Evolutionary conservation across 1,284 basidiomycete genomes (phyloP), one percentile per base, ranked within the genome.

Genomic region (Papiliotrema flavescens): DNA sequence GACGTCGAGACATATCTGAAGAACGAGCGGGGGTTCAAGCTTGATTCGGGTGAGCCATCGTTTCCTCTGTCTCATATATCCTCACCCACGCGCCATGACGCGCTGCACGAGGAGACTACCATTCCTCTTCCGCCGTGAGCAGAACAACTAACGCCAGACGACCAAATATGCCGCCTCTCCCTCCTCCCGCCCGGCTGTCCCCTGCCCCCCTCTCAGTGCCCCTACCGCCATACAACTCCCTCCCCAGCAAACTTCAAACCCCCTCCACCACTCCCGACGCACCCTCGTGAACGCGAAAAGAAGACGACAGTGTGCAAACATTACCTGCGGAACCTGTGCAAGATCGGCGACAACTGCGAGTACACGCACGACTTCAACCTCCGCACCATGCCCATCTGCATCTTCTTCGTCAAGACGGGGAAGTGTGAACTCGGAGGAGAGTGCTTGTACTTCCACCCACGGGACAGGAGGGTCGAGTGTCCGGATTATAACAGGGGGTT

Each of bases 301-400:
- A 81, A 92, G 47, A 85, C 88, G 20, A 95, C 91, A 0, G 90
- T 99, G n/a, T 99, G 96, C 80, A 98, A 98, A 80, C 96, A 98
- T 79, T 99, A 95, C 90, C 84, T 99, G 34, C 84, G 96, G 58
- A 96, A 96, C 26, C 81, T 98, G 40, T 98, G 96, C 79, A 98
- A 98, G 80, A 98, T 98, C 76, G 95, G 93, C 54, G 90, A 96
- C 72, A 87, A 88, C 42, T 99, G 96, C 80, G 96, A 98, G 79
- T 98, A 98, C 77, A 82, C 98, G 71, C 96, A 99, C 78, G 96
- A 98, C 79, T 98, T 97, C 79, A 97, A 98, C 74, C 82, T 98
- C 56, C 81, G 95, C 62, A 88, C 91, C 55, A 98, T 98, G 91
- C 96, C 96, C n/a, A 91, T 97, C 74, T 98, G 96, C 74, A 91